Evolutionary conservation across 805 yeast species (phyloP), one percentile per base, ranked within the genome.

Genomic region (Vanderwaltozyma polyspora): DNA sequence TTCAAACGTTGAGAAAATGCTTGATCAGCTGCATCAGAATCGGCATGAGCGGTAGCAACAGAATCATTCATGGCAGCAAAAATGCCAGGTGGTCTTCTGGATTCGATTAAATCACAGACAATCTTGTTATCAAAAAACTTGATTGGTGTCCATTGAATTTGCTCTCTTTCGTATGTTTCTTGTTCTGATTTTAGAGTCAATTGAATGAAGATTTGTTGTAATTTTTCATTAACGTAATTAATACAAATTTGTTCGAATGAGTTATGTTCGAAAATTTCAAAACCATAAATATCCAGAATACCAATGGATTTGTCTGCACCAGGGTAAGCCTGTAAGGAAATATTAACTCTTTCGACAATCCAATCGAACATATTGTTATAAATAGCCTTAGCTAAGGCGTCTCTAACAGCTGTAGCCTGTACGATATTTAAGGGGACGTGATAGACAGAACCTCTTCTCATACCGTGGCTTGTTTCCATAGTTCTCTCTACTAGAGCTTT

Each of bases 41-140:
- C 97, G 3, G 98, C 99, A 56, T 91, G 98, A 0, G 98, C 98
- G 19, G 97, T 91, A 25, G 95, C 96, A 51, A 86, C 79, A 1
- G 97, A 89, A 65, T 91, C 98, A 60, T 89, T 91, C 62, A 91
- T 70, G 3, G 95, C 94, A 3, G 97, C 93, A 64, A 91, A 87
- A 29, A 91, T 70, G 39, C 98, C 98, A 1, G 96, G 96, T 1
- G 98, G 97, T 52, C 95, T 75, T 40, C 75, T 74, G 19, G 84
- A 80, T 62, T 91, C 99, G 52, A 91, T 91, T 54, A 91, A 69
- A 49, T 91, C 99, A 65, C 97, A 91, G 21, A 91, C 98, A 45
- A 91, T 79, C 61, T 89, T 79, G 63, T 91, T 91, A 62, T 91
- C 91, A 66, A 91, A 91, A 60, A 86, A 91, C 43, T 91, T 82